These are phyloP conservation scores for Verticillium longisporum DNA, from an alignment of 2,329 filamentous ascomycete species.

Conservation along the genomic window DNA sequence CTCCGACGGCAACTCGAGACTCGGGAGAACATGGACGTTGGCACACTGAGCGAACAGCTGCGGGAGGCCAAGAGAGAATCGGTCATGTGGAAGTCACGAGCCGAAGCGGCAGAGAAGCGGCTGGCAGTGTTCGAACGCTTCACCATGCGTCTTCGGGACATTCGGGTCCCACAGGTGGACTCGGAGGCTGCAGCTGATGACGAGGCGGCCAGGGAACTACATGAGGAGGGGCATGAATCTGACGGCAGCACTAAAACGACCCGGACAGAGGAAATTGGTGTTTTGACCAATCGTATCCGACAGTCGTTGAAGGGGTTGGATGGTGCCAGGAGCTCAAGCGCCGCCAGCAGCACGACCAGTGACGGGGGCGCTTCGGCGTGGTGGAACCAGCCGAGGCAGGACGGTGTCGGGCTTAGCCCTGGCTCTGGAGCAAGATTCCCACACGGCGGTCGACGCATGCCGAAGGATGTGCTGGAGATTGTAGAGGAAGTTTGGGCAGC, in stretches of 20 bases:
- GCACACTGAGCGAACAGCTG: conserved; percentile 41
- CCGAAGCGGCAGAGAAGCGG: conserved; percentile 48
- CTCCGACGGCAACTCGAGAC: conserved; percentile 39
- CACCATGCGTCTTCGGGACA: conserved; percentile 23
- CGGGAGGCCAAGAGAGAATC: conserved; percentile 33
- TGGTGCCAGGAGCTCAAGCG: neutral
- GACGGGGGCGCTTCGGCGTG: conserved; percentile 9
- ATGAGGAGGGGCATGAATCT: neutral
- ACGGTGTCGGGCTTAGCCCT: no score
- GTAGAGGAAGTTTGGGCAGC: conserved; percentile 23
- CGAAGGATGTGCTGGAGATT: conserved; percentile 4
- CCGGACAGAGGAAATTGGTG: neutral
- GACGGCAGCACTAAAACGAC: neutral
- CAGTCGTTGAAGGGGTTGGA: conserved; percentile 3
- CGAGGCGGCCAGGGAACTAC: neutral
- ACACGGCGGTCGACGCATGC: neutral
- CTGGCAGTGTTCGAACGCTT: conserved; percentile 41
- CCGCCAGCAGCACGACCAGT: conserved; percentile 3
- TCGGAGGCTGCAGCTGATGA: neutral
- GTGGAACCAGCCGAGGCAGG: conserved; percentile 4
- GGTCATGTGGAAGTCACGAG: conserved; percentile 45
- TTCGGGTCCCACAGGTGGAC: conserved; percentile 8
- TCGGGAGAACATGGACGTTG: conserved; percentile 33
- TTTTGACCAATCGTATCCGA: neutral
- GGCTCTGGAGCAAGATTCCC: neutral